Base-by-base conservation (phyloP, 371 early-diverging fungal genomes). In the Syncephalastrum monosporum region DNA sequence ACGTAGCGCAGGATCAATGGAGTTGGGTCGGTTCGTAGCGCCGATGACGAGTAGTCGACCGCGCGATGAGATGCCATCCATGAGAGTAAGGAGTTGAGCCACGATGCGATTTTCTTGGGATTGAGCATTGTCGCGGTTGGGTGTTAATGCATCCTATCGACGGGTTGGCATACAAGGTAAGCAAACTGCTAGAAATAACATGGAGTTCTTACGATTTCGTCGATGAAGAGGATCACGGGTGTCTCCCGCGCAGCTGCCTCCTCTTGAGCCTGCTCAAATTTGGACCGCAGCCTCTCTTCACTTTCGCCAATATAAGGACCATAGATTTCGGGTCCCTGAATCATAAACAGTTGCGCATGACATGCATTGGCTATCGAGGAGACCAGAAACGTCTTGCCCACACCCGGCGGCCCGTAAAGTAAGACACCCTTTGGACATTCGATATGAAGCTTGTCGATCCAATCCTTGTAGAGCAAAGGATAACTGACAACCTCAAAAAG, bases 1-100 rank as follows among this genome's bases (percentile, higher is more conserved):
- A 33, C 99, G 70, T 27, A 99, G 74, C 4, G 99, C 99, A 3
- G 98, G 88, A 74, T 99, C 99, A 38, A 99, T 84, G 1, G 94
- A 85, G 64, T 99, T 97, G 0, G 99, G 99, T 43, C 98, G 81
- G 75, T 99, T 99, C 0, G 99, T 99, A 0, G 99, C 99, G 3
- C 91, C 99, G 50, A 99, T 81, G 1, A 99, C 88, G 16, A 98
- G 84, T 1, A 98, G 66, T 23, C 79, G 63, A 0, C 85, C 86
- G 16, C 91, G 69, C 5, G 82, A 75, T 24, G 74, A 62, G 3
- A 86, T 69, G 23, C 99, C 99, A 70, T 99, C 99, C 96, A 99
- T 93, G 47, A 98, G 65, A 0, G 99, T 98, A 49, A 99, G 73
- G 19, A 99, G 78, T 65, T 98, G 98, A 6, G 98, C 98, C 2